A percentile compares a stretch with the other conserved stretches of the same genome.
These are phyloP conservation scores for Trichoderma orchidacearum DNA, from an alignment of 495 filamentous ascomycete genomes.

Conservation along the genomic window DNA sequence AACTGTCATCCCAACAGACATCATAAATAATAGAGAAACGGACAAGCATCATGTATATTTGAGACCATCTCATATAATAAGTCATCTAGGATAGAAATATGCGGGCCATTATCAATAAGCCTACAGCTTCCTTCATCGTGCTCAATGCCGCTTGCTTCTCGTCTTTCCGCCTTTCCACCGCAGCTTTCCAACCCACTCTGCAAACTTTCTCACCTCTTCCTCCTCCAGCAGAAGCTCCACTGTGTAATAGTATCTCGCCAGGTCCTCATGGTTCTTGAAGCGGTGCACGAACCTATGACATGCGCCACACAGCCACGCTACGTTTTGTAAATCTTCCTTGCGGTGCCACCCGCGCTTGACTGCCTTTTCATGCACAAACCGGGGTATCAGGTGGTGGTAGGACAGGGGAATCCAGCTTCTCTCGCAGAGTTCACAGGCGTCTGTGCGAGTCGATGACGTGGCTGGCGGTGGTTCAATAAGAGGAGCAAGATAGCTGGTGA, in stretches of 20 bases:
- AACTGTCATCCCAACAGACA: no score
- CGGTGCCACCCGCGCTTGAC: slow-evolving; percentile 71
- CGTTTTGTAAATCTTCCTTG: slow-evolving; percentile 59
- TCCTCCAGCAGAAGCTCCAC: slow-evolving; percentile 54
- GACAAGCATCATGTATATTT: no score
- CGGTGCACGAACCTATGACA: slow-evolving; percentile 80
- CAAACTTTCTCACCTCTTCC: slow-evolving; percentile 62
- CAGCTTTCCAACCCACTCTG: slow-evolving; percentile 48
- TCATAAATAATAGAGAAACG: no score
- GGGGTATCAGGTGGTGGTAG: slow-evolving; percentile 78
- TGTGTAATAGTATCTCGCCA: slow-evolving; percentile 61
- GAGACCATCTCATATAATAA: no score
- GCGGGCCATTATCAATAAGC: background rate
- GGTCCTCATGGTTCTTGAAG: slow-evolving; percentile 62
- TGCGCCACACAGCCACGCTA: slow-evolving; percentile 81
- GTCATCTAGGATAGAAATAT: background rate
- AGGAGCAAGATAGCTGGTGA: slow-evolving; percentile 43
- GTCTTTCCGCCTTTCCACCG: slow-evolving; percentile 39
- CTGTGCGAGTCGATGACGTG: slow-evolving; percentile 36
- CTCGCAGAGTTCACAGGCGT: slow-evolving; percentile 70
- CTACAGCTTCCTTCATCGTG: background rate
- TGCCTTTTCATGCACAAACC: slow-evolving; percentile 62
- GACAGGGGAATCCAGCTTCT: slow-evolving; percentile 63
- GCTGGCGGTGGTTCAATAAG: slow-evolving; percentile 46
- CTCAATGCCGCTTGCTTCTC: background rate